Percentiles rank a stretch among this genome's conserved stretches.
Evolutionary conservation across 306 rosid genomes (phyloP).

Genomic region (Gleditsia sinensis): DNA sequence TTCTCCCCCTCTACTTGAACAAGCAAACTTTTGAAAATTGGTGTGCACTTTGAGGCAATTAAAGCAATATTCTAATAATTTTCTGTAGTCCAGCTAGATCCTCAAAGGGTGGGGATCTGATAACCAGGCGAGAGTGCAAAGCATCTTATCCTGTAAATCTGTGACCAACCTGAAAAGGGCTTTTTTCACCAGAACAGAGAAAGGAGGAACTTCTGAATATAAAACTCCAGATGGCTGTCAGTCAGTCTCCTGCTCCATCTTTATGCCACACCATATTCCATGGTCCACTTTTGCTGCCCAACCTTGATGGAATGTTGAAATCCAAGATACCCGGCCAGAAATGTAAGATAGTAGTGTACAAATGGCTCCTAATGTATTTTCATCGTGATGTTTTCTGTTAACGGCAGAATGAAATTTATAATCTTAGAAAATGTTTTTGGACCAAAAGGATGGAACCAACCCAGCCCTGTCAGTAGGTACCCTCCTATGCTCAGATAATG

Average conservation of each 20-base stretch:
- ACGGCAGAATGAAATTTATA: background rate
- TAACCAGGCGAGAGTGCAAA: background rate
- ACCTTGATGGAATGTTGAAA: too few species aligned
- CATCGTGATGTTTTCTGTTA: background rate
- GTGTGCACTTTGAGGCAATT: background rate
- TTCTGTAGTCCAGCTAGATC: background rate
- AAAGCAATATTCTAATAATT: background rate
- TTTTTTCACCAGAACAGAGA: constrained; percentile 14
- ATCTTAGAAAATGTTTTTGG: background rate
- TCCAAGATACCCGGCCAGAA: too few species aligned
- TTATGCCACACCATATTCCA: constrained; percentile 72
- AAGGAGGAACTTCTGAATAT: constrained; percentile 12
- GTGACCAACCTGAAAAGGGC: constrained; percentile 10
- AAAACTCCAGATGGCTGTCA: constrained; percentile 16
- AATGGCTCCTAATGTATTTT: too few species aligned
- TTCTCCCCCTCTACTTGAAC: background rate
- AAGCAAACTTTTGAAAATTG: background rate
- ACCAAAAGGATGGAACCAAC: background rate
- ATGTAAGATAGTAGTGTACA: too few species aligned
- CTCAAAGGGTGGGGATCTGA: background rate
- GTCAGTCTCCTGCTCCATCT: constrained; percentile 51
- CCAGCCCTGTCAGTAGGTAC: background rate
- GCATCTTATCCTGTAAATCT: constrained; percentile 7
- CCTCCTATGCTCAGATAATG: background rate
- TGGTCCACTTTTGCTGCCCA: constrained; percentile 80